Evolutionary conservation across 2,329 filamentous ascomycete genomes (phyloP).

Genomic region (Parastagonospora nodorum): DNA sequence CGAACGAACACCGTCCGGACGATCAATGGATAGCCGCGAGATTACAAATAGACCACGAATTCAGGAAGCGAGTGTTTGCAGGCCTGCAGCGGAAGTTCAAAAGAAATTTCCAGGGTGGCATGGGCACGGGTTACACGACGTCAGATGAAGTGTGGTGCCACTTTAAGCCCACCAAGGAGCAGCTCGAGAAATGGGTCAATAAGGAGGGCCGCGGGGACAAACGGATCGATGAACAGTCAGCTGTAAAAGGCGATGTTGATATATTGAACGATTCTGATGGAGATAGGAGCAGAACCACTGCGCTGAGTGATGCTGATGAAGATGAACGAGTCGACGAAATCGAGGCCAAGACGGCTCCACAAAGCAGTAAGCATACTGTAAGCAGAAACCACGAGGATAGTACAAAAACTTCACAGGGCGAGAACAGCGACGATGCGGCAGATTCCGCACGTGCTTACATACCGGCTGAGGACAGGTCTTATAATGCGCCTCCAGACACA

Average conservation of each 20-base stretch:
- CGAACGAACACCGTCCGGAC: constrained; percentile 59
- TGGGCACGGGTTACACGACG: constrained; percentile 40
- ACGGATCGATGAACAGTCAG: constrained; percentile 23
- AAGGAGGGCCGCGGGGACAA: constrained; percentile 22
- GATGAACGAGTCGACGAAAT: not conserved
- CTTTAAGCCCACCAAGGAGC: constrained; percentile 38
- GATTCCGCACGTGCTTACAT: not conserved
- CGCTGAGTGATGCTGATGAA: constrained; percentile 5
- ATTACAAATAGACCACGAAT: constrained; percentile 64
- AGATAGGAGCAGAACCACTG: not conserved
- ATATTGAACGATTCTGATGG: not conserved
- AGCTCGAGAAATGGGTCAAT: constrained; percentile 32
- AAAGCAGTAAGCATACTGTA: constrained; percentile 1
- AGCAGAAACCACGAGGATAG: not conserved
- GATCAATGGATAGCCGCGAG: constrained; percentile 64
- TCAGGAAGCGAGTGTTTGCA: constrained; percentile 55
- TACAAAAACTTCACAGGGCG: constrained; percentile 7
- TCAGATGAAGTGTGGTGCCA: constrained; percentile 62
- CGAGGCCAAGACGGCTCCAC: not conserved
- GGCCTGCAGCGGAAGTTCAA: constrained; percentile 47
- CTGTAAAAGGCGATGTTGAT: constrained; percentile 5
- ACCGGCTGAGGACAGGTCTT: constrained; percentile 4
- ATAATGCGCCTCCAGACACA: constrained; percentile 12
- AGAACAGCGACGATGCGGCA: constrained; percentile 6
- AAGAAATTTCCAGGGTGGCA: constrained; percentile 44